These are phyloP conservation scores for Vigna mungo DNA, from an alignment of 306 rosid species.

Conservation along the genomic window DNA sequence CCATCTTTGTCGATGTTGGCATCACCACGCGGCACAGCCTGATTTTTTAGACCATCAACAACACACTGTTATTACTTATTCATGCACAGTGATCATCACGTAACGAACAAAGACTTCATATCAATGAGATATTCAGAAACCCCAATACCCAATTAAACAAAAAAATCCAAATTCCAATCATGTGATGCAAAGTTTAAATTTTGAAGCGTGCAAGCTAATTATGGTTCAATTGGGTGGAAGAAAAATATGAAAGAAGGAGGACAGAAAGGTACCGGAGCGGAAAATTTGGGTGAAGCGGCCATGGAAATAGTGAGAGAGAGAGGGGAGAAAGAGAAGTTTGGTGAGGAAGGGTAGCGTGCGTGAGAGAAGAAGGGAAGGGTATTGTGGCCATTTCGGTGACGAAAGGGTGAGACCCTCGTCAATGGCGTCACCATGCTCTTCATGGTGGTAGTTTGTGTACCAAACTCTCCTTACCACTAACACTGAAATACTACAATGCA, in stretches of 20 bases:
- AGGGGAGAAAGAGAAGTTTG: constrained; percentile 46
- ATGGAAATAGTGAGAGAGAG: constrained; percentile 56
- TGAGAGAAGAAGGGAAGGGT: constrained; percentile 43
- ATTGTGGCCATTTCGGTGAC: constrained; percentile 51
- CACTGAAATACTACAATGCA: background rate
- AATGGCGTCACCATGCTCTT: constrained; percentile 62
- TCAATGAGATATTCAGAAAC: constrained; percentile 14
- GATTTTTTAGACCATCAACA: constrained; percentile 41
- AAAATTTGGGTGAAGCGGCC: constrained; percentile 75
- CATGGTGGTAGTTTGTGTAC: constrained; percentile 45
- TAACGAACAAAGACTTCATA: constrained; percentile 5
- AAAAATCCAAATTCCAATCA: background rate
- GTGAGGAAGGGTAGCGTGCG: constrained; percentile 44
- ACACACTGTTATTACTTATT: background rate
- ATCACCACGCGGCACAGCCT: constrained; percentile 66
- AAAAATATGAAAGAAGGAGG: constrained; percentile 5
- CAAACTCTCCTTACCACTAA: background rate
- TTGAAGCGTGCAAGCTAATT: background rate
- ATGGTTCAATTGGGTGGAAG: constrained; percentile 11
- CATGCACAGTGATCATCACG: constrained; percentile 25
- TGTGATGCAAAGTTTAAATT: background rate
- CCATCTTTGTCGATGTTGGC: constrained; percentile 52
- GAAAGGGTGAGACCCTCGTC: constrained; percentile 46
- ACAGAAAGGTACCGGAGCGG: constrained; percentile 59
- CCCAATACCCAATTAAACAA: background rate